Base-by-base conservation (phyloP, 2,329 filamentous ascomycete genomes). In the Microsporum ferrugineum region DNA sequence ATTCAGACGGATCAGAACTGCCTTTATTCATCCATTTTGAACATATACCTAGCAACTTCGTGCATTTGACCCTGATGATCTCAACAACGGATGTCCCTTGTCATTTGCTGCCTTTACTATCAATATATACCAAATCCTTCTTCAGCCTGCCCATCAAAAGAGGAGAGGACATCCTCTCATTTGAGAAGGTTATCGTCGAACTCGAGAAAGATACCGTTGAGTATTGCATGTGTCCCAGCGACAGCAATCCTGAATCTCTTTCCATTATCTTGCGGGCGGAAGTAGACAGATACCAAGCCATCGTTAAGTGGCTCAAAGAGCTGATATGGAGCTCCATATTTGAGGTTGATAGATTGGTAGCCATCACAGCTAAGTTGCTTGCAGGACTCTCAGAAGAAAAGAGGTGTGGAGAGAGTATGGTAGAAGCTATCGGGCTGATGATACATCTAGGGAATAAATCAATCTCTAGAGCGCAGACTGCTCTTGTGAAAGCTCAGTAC, bases 1-100 rank as follows among this genome's bases (percentile, higher is more conserved):
- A 97, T 70, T 77, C 80, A 12, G 84, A 89, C 45, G 79, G 82
- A 41, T 73, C 78, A 5, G 78, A 80, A 14, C 71, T 86, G n/a
- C 88, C 90, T 0, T 78, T 97, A 1, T 99, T 96, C 74, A 81
- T 99, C n/a, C 92, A 99, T 74, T 99, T 95, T 66, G 94, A 99
- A 74, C 87, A 96, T 69, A 91, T 97, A 12, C 87, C 88, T 1
- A 95, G 89, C 62, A 95, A 90, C 70, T 99, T 99, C 72, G 90
- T 95, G 5, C 88, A 92, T 67, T 82, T 97, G 62, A 87, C 84
- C 56, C 75, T 97, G 27, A 84, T 94, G 61, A 79, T 97, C 57
- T 89, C 89, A 59, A 95, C 91, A 0, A 82, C 85, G 1, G 79
- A 84, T 36, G 79, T 96, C 0, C 89, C 91, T 0, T 81, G 88